Base-by-base conservation (phyloP, 2,329 filamentous ascomycete genomes). In the Tolypocladium album region DNA sequence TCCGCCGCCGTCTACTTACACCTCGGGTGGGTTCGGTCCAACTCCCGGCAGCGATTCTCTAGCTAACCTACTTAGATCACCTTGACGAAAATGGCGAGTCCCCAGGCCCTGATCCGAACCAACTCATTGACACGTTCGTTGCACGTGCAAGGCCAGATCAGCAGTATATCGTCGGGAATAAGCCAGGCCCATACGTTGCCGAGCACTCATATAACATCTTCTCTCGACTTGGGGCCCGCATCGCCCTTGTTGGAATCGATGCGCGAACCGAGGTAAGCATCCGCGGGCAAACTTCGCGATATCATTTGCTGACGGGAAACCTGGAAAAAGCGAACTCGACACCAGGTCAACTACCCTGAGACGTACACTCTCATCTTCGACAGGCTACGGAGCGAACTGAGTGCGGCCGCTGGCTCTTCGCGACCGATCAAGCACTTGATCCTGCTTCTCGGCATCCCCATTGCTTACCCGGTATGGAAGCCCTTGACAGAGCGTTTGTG, bases 271-370 rank as follows among this genome's bases (percentile, higher is more conserved):
- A 99, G 75, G 86, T 71, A 34, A 17, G 20, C 76, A 82, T 67
- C 66, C 6, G 20, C 11, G 15, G 17, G 4, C 13, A 20, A 3
- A 4, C 1, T 38, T 22, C 4, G 20, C 31, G 31, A 38, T 22
- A 2, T 55, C 0, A 7, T 8, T 31, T 13, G 50, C 50, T 38
- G 11, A 55, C 20, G 36, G 31, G 31, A 38, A 22, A 7, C 50
- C 5, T 7, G 11, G 11, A 34, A 55, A 47, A 4, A 81, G 82
- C 89, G 92, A 31, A 97, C 93, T 11, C 85, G 93, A 43, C 91
- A 95, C 69, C 92, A 96, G 74, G 86, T 97, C 75, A 97, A 97
- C 76, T 97, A 96, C 68, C 88, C 92, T 56, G 89, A 92, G 68
- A 96, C 92, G 0, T 96, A 96, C 68, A 86, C 95, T 59, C 75